Percentiles rank a stretch among this genome's conserved stretches.
These are phyloP conservation scores for Dactylorhiza incarnata DNA, from an alignment of 106 monocot species.

Conservation along the genomic window DNA sequence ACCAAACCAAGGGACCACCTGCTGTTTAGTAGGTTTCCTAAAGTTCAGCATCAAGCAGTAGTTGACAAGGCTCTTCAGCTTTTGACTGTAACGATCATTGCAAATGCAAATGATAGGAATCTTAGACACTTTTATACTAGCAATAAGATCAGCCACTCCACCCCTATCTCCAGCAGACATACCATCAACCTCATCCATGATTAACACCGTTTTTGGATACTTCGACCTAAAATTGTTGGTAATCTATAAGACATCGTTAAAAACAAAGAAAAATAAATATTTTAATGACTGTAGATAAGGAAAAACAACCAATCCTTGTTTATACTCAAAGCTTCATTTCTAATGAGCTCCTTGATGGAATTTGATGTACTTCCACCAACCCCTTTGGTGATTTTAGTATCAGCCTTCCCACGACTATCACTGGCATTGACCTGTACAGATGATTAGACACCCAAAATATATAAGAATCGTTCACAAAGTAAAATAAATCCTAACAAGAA, in stretches of 20 bases:
- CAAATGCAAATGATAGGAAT: slow-evolving; percentile 97
- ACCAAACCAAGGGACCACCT: slow-evolving; percentile 34
- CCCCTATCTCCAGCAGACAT: slow-evolving; percentile 99
- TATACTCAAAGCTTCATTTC: slow-evolving; percentile 55
- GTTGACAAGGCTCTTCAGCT: slow-evolving; percentile 90
- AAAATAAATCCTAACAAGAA: not conserved
- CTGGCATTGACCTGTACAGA: slow-evolving; percentile 96
- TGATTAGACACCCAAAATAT: not conserved
- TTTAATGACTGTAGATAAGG: not conserved
- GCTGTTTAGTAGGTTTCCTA: slow-evolving; percentile 96
- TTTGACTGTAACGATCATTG: slow-evolving; percentile 99
- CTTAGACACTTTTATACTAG: slow-evolving; percentile 91
- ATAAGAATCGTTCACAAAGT: not conserved
- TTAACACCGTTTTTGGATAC: slow-evolving; percentile 71
- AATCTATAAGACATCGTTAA: slow-evolving; percentile 4
- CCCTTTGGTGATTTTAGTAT: slow-evolving; percentile 81
- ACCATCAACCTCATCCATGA: slow-evolving; percentile 99
- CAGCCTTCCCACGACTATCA: slow-evolving; percentile 97
- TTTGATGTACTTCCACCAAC: slow-evolving; percentile 81
- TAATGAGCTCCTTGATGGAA: slow-evolving; percentile 92
- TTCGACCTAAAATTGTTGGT: slow-evolving; percentile 44
- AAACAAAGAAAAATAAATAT: not conserved
- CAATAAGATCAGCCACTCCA: slow-evolving; percentile 98
- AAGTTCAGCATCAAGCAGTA: slow-evolving; percentile 79
- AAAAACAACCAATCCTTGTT: slow-evolving; percentile 56